These are phyloP conservation scores for Globisporangium cystogenes DNA, from an alignment of 352 stramenopile genomes.

Conservation along the genomic window DNA sequence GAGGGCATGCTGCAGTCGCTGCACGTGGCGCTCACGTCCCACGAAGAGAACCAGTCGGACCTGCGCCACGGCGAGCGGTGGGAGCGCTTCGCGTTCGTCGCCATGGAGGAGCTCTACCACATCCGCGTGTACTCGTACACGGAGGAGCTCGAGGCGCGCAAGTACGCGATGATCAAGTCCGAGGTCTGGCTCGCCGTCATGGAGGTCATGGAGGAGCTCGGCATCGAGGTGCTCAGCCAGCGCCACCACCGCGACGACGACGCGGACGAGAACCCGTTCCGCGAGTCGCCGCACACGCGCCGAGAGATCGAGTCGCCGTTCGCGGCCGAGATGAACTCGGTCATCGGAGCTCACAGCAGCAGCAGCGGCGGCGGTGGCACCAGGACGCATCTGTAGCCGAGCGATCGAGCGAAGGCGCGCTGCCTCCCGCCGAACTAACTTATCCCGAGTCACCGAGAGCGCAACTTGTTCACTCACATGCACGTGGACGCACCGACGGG, in stretches of 20 bases:
- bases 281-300: conserved; percentile 25
- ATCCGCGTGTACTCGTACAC: conserved; percentile 87
- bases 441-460: conserved; percentile 8
- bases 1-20: conserved; percentile 81
- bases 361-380: conserved; percentile 8
- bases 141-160: conserved; percentile 79
- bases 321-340: conserved; percentile 43
- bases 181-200: conserved; percentile 87
- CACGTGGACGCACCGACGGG: not conserved
- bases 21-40: conserved; percentile 80
- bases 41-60: conserved; percentile 82
- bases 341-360: conserved; percentile 34
- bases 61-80: conserved; percentile 76
- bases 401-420: too few relatives aligned
- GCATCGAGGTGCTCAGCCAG: conserved; percentile 50
- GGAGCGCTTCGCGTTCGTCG: conserved; percentile 82
- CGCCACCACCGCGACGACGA: not conserved
- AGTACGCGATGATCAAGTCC: conserved; percentile 87
- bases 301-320: conserved; percentile 40
- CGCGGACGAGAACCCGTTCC: conserved; percentile 25
- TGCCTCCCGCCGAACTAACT: conserved; percentile 2
- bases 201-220: conserved; percentile 86
- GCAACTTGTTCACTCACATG: too few relatives aligned
- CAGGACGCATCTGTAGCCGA: conserved; percentile 33
- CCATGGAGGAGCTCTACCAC: conserved; percentile 80